Percentiles rank a stretch among this genome's conserved stretches.
Conservation (phyloP, 306 rosid species). For the Castanopsis chinensis region DNA sequence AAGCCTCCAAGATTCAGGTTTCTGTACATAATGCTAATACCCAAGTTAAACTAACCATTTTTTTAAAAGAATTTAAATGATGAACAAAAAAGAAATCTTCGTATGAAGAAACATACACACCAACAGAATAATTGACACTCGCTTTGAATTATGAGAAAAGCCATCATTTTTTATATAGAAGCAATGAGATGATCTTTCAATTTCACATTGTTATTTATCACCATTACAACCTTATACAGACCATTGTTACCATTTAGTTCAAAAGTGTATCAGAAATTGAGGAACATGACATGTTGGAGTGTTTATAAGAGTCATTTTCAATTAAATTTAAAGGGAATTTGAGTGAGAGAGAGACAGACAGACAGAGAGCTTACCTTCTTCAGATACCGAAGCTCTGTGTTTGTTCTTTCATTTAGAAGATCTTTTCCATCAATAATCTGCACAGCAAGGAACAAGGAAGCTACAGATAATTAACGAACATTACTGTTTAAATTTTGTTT, state of each 20-base stretch:
- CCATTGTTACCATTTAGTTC: not conserved
- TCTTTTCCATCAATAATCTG: conserved; percentile 80
- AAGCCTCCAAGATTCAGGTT: conserved; percentile 92
- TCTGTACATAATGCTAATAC: conserved; percentile 38
- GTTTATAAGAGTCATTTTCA: not conserved
- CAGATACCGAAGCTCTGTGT: conserved; percentile 74
- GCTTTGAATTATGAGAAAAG: not conserved
- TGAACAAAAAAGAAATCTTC: not conserved
- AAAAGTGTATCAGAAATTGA: not conserved
- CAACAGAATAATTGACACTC: not conserved
- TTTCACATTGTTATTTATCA: not conserved
- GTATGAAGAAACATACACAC: too few relatives aligned
- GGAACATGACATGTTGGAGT: not conserved
- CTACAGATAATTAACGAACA: not conserved
- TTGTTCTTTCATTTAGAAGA: conserved; percentile 90
- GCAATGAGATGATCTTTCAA: not conserved
- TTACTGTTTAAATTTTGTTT: not conserved
- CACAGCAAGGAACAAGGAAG: conserved; percentile 14
- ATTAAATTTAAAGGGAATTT: not conserved
- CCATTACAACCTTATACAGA: not conserved
- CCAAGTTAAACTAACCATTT: conserved; percentile 9
- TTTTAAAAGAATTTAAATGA: not conserved
- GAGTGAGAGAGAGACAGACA: conserved; percentile 3
- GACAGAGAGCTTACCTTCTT: conserved; percentile 61
- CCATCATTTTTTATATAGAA: not conserved